phyloP scores from a whole-genome alignment of 2,329 filamentous ascomycete species.

The Magnaporthiopsis incrustans region DNA sequence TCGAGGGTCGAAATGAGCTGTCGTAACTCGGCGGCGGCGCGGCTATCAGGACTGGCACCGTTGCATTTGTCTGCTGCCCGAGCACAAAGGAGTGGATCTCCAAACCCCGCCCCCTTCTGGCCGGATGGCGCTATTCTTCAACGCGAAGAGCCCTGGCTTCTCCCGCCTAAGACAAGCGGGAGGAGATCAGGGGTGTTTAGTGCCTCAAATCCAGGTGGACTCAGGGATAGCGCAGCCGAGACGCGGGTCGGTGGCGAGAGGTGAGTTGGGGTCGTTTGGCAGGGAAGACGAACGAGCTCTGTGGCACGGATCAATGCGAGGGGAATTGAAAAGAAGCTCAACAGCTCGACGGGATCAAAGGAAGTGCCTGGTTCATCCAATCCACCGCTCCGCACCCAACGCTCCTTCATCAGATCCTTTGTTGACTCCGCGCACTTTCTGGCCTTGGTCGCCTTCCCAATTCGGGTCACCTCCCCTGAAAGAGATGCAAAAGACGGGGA shows the following conservation, averaged over 20 bases:
- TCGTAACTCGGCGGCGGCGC: not conserved
- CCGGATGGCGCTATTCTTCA: no score
- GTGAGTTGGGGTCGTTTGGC: not conserved
- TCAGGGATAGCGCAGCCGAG: not conserved
- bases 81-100: not conserved
- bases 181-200: not conserved
- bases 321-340: not conserved
- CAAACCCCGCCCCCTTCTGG: not conserved
- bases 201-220: not conserved
- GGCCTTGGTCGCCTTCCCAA: slow-evolving; percentile 1
- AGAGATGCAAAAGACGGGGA: not conserved
- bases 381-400: not conserved
- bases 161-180: not conserved
- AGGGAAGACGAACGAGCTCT: not conserved
- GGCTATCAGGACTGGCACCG: not conserved
- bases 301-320: not conserved
- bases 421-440: slow-evolving; percentile 3
- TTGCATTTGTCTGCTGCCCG: not conserved
- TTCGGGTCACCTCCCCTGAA: not conserved
- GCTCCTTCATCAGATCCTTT: not conserved
- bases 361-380: not conserved
- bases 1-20: not conserved
- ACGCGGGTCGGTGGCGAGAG: not conserved
- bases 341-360: not conserved
- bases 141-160: not conserved